These are phyloP conservation scores for Trichophyton verrucosum DNA, from an alignment of 2,329 filamentous ascomycete species.

Conservation along the genomic window DNA sequence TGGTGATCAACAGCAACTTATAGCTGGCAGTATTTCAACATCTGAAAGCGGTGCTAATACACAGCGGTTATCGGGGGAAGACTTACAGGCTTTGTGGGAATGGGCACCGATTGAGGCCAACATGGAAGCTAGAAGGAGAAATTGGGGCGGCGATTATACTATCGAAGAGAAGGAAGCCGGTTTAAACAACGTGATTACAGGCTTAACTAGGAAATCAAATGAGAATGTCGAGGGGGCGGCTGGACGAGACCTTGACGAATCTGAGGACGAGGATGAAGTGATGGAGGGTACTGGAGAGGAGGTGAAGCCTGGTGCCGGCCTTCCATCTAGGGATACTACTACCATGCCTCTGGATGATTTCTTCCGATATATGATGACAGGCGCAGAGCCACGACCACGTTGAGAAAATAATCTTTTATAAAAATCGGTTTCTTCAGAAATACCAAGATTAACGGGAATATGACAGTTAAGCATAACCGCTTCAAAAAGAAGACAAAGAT, in stretches of 20 bases:
- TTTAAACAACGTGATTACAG: constrained; percentile 58
- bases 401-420: neutral
- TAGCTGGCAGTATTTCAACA: neutral
- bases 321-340: constrained; percentile 21
- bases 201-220: constrained; percentile 47
- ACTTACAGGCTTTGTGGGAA: constrained; percentile 50
- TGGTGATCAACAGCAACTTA: neutral
- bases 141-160: constrained; percentile 57
- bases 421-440: neutral
- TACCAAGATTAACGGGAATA: neutral
- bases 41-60: neutral
- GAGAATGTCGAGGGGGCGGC: constrained; percentile 42
- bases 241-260: constrained; percentile 42
- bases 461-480: neutral
- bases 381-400: constrained; percentile 19
- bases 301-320: constrained; percentile 21
- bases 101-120: constrained; percentile 42
- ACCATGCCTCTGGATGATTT: constrained; percentile 36
- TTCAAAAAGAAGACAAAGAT: neutral
- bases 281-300: constrained; percentile 30
- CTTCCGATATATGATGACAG: constrained; percentile 41
- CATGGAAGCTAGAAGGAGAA: constrained; percentile 32
- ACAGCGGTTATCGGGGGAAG: constrained; percentile 29
- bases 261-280: constrained; percentile 38
- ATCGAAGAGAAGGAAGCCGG: constrained; percentile 56